Conservation (phyloP, 352 stramenopile genomes). For the Phytophthora gonapodyides region DNA sequence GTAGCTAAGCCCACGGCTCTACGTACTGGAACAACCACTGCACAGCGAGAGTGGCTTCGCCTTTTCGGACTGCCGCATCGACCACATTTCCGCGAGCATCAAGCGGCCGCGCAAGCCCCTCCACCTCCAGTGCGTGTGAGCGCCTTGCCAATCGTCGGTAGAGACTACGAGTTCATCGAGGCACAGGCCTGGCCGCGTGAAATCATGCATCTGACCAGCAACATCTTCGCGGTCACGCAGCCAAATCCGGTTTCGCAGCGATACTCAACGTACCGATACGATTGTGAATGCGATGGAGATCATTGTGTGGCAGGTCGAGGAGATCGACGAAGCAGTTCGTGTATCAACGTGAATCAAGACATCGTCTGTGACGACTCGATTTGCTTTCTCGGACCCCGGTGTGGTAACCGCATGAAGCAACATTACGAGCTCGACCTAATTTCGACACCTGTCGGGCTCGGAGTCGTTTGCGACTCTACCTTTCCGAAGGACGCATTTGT, state of each 20-base stretch:
- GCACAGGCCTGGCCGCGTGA: not conserved
- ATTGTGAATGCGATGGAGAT: not conserved
- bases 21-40: no score
- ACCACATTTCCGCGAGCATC: no score
- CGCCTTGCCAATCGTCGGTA: not conserved
- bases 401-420: not conserved
- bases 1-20: no score
- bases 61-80: no score
- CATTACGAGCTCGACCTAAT: not conserved
- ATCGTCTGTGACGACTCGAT: not conserved
- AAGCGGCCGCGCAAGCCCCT: no score
- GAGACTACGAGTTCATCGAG: not conserved
- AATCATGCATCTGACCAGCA: not conserved
- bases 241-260: not conserved
- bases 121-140: no score
- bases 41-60: no score
- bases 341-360: slow-evolving; percentile 1
- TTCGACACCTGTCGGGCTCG: not conserved
- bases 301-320: not conserved
- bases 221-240: not conserved
- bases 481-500: not conserved
- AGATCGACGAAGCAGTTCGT: not conserved
- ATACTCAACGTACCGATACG: not conserved
- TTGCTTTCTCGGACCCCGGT: not conserved
- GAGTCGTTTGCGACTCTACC: not conserved